Evolutionary conservation across 192 early-diverging fungal species (phyloP).

Genomic region (Entomortierella parvispora): DNA sequence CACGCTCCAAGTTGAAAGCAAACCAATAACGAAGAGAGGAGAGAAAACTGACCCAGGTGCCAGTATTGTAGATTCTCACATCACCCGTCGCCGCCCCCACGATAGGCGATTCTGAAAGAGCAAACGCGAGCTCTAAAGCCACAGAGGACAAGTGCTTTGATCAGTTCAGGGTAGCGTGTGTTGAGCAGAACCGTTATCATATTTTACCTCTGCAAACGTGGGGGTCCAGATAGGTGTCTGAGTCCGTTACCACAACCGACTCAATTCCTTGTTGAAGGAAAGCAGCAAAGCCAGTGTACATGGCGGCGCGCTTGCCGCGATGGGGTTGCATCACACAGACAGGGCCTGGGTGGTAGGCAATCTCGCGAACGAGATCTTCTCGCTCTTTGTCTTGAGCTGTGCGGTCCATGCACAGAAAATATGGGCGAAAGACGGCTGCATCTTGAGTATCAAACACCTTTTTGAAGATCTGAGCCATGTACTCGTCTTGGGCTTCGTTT

Average conservation of each 20-base stretch:
- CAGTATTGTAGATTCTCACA: slow-evolving; percentile 65
- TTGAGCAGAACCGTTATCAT: background rate
- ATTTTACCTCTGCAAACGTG: slow-evolving; percentile 46
- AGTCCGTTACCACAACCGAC: slow-evolving; percentile 69
- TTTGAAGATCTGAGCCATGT: slow-evolving; percentile 42
- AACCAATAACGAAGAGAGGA: slow-evolving; percentile 72
- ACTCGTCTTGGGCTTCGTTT: slow-evolving; percentile 44
- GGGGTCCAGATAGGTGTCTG: slow-evolving; percentile 68
- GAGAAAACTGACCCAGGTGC: slow-evolving; percentile 64
- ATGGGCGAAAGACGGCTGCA: slow-evolving; percentile 24
- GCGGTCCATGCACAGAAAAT: slow-evolving; percentile 42
- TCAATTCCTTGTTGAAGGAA: slow-evolving; percentile 56
- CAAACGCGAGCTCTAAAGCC: slow-evolving; percentile 61
- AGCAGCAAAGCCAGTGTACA: slow-evolving; percentile 64
- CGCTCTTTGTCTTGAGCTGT: slow-evolving; percentile 11
- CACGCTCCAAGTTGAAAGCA: slow-evolving; percentile 74
- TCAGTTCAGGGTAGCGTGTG: background rate
- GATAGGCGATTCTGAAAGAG: slow-evolving; percentile 55
- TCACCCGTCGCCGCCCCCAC: slow-evolving; percentile 63
- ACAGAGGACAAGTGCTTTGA: background rate
- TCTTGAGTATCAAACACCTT: slow-evolving; percentile 37
- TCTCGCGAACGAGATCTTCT: slow-evolving; percentile 31
- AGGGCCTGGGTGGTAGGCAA: slow-evolving; percentile 39
- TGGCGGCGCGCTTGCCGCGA: slow-evolving; percentile 61
- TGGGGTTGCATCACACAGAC: slow-evolving; percentile 63